Evolutionary conservation across 495 filamentous ascomycete genomes (phyloP).

Genomic region (Tricharina praecox): DNA sequence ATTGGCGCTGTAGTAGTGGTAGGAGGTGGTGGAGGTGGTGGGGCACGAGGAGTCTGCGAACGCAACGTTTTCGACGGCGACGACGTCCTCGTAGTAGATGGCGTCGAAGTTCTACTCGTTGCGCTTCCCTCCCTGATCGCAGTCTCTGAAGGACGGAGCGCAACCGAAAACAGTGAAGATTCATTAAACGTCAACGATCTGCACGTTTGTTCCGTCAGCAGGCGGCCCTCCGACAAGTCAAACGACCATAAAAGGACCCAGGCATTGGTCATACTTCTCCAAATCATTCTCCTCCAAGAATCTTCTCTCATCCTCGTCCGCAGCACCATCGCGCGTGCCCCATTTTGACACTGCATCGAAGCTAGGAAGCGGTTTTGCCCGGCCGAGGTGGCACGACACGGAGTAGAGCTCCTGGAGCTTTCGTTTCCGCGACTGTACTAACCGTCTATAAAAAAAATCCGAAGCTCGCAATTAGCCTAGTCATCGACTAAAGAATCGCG

Average conservation of each 20-base stretch:
- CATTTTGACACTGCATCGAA: constrained; percentile 16
- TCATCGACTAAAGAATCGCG: not conserved
- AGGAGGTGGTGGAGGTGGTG: not conserved
- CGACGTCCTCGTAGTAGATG: not conserved
- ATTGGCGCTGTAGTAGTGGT: not conserved
- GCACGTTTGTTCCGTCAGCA: too few relatives aligned
- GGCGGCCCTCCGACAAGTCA: too few relatives aligned
- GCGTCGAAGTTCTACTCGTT: not conserved
- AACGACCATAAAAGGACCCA: too few relatives aligned
- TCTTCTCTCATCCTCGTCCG: constrained; percentile 20
- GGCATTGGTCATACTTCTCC: constrained; percentile 12
- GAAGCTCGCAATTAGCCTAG: not conserved
- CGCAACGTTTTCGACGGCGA: not conserved
- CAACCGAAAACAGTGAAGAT: constrained; percentile 18
- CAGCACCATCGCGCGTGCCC: constrained; percentile 19
- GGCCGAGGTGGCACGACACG: constrained; percentile 20
- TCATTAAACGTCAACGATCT: constrained; percentile 20
- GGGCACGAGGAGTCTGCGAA: too few relatives aligned
- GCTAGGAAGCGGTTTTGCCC: constrained; percentile 17
- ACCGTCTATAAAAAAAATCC: constrained; percentile 1
- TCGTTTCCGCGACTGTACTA: constrained; percentile 21
- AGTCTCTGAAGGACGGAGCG: too few relatives aligned
- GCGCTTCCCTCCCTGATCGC: too few relatives aligned
- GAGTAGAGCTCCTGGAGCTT: constrained; percentile 25
- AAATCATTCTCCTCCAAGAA: constrained; percentile 27